Conservation (phyloP, 163 green algal species). For the Chlorella variabilis region DNA sequence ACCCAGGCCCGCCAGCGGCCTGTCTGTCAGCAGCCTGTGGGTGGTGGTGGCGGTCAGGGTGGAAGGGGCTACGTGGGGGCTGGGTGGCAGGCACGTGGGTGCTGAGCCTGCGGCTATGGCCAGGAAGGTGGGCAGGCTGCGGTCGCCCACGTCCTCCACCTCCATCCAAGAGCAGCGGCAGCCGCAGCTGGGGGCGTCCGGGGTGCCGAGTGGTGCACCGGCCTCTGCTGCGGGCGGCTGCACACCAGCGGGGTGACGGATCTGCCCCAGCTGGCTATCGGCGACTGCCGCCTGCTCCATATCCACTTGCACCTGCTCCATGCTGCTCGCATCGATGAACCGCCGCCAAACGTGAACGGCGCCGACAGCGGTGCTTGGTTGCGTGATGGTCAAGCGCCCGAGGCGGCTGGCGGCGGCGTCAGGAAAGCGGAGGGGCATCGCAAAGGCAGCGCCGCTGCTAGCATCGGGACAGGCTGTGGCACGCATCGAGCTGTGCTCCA, state of each 20-base stretch:
- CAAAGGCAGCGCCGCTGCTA: neutral
- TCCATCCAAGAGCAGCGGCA: neutral
- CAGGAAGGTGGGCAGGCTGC: neutral
- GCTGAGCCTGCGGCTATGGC: neutral
- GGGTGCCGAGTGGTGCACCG: neutral
- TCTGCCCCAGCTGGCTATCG: too few relatives aligned
- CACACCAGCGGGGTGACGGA: neutral
- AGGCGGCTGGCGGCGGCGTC: neutral
- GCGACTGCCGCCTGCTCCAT: neutral
- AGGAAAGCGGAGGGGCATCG: neutral
- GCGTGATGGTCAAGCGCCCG: neutral
- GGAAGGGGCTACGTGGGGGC: neutral
- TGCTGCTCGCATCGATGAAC: neutral
- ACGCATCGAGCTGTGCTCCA: neutral
- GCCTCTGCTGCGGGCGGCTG: too few relatives aligned
- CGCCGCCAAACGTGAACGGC: neutral
- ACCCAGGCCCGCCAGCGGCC: neutral
- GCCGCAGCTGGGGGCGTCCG: neutral
- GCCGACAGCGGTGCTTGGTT: neutral
- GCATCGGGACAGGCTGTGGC: neutral
- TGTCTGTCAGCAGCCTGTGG: neutral
- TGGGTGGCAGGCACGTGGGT: constrained; percentile 13
- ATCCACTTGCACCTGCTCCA: neutral
- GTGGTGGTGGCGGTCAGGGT: neutral
- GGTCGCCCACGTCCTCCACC: neutral